Conservation (phyloP, 768 basidiomycete genomes). For the Panellus pusillus region DNA sequence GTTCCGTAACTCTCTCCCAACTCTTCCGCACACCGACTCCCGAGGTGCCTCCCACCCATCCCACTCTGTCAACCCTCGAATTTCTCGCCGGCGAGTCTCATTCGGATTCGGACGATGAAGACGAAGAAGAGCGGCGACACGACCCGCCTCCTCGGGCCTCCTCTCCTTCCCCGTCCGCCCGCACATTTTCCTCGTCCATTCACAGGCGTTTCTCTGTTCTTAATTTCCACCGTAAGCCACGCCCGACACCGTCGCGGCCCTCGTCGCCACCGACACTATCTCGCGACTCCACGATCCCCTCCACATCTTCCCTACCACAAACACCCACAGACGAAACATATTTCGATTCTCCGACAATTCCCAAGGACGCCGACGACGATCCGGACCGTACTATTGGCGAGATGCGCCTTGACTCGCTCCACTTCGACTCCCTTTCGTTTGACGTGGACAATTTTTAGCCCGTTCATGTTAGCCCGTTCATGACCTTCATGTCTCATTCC, state of each 20-base stretch:
- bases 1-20: constrained; percentile 39
- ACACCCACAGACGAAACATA: constrained; percentile 32
- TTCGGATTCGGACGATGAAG: constrained; percentile 20
- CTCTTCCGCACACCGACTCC: constrained; percentile 33
- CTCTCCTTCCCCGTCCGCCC: constrained; percentile 19
- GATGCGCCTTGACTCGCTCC: constrained; percentile 70
- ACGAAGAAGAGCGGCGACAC: constrained; percentile 6
- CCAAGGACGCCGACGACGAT: constrained; percentile 25
- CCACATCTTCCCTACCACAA: constrained; percentile 32
- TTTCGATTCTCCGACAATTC: constrained; percentile 13
- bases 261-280: constrained; percentile 23
- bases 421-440: constrained; percentile 71
- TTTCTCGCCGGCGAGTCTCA: constrained; percentile 27
- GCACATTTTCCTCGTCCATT: constrained; percentile 24
- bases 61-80: constrained; percentile 29
- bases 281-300: constrained; percentile 26
- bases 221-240: constrained; percentile 33
- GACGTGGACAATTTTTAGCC: constrained; percentile 56
- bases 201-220: constrained; percentile 35
- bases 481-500: constrained; percentile 4
- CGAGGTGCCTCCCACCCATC: constrained; percentile 23
- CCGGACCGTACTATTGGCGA: constrained; percentile 29
- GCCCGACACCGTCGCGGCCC: constrained; percentile 11
- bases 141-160: constrained; percentile 18
- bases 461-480: neutral